A percentile compares a stretch with the other conserved stretches of the same genome.
These are phyloP conservation scores for Penicillium malachiteum DNA, from an alignment of 495 filamentous ascomycete genomes.

Conservation along the genomic window DNA sequence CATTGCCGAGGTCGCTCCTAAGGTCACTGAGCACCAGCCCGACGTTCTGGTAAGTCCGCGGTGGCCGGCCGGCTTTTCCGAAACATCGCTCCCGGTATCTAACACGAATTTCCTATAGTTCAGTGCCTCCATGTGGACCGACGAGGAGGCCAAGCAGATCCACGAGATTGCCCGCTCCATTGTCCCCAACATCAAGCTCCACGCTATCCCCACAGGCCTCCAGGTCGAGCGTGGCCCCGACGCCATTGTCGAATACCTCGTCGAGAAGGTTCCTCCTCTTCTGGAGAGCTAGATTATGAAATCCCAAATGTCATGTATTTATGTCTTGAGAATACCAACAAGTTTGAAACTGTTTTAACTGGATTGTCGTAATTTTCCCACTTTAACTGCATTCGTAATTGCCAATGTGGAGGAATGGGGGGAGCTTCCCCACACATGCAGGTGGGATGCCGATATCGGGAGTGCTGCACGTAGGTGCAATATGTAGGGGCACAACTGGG, in stretches of 20 bases:
- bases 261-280: constrained; percentile 55
- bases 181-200: constrained; percentile 53
- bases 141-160: constrained; percentile 55
- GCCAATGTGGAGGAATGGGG: no score
- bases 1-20: constrained; percentile 52
- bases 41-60: constrained; percentile 46
- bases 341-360: neutral
- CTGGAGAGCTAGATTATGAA: constrained; percentile 36
- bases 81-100: neutral
- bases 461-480: no score
- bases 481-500: no score
- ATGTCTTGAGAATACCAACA: neutral
- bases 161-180: constrained; percentile 52
- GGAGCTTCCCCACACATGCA: no score
- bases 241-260: constrained; percentile 63
- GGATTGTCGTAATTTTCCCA: constrained; percentile 4
- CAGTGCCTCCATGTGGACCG: constrained; percentile 68
- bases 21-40: constrained; percentile 48
- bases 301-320: neutral
- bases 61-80: constrained; percentile 10
- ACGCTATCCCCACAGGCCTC: constrained; percentile 62
- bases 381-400: no score
- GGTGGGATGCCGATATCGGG: no score
- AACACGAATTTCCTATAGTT: constrained; percentile 40
- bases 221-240: constrained; percentile 65